Base-by-base conservation (phyloP, 306 rosid species). In the Spatholobus suberectus region DNA sequence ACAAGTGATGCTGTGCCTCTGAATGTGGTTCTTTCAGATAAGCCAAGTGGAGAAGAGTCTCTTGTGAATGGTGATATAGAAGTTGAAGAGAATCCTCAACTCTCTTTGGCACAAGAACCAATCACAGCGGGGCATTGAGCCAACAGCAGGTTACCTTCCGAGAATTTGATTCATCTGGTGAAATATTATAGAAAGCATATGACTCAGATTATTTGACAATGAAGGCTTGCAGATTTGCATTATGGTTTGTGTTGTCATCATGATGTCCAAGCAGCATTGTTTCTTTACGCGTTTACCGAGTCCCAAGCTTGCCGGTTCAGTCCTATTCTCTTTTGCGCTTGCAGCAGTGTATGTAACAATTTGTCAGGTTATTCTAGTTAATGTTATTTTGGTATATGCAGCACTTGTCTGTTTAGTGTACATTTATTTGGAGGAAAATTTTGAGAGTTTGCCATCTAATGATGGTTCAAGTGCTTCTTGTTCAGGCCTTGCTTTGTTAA, bases 301-400 rank as follows among this genome's bases (percentile, higher is more conserved):
- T 27, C 71, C 66, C 82, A 74, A 85, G 84, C 90, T 90, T 89
- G 89, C 84, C 81, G 85, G 85, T 90, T 91, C 82, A 80, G 89
- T 81, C 84, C 81, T 84, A 88, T 87, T 83, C 62, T 85, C 89
- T 73, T 58, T 82, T 63, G 69, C 75, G 88, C 85, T 89, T 89
- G 93, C 89, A 75, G 78, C 94, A 85, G 66, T 83, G 89, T 89
- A 90, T 91, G 94, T 88, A 90, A 85, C 90, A 81, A 87, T 81
- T 78, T 88, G 69, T 69, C 83, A 63, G 86, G 84, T 83, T 85
- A 80, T 81, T 84, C 79, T 80, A 70, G 82, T 87, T 86, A 83
- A 86, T 85, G 88, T 74, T 86, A 78, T 81, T 82, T 70, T 84
- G 85, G 89, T 62, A 73, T 70, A 75, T 90, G 91, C 89, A 85